Base-by-base conservation (phyloP, 257 asterid species). In the Echites panduratus region DNA sequence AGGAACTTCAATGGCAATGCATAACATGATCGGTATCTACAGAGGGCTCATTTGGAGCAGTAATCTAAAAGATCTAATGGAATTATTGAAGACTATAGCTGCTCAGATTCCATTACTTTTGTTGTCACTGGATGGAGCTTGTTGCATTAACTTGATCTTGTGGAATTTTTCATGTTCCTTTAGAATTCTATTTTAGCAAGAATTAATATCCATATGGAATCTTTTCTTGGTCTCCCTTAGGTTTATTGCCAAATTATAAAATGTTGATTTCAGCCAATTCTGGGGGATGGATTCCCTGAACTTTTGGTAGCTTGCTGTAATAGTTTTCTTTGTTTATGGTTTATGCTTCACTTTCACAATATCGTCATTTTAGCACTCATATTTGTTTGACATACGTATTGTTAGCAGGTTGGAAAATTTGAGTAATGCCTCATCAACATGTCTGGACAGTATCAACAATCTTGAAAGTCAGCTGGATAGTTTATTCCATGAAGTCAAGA, bases 401-500 rank as follows among this genome's bases (percentile, higher is more conserved):
- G 52, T 76, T 57, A 47, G 20, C 52, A 82, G 85, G 70, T 70
- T 78, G 17, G 72, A 68, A 59, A 61, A 73, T 78, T 56, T 79
- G 41, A 75, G 70, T 74, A 84, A 85, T 22, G 49, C 80, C 78
- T 73, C 58, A 47, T 19, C 66, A 65, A 71, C 71, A 73, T 58
- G 71, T 45, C 29, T 58, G 70, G 85, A 83, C 76, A 70, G 81
- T 70, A 77, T 81, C 61, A 68, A 70, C 62, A 86, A 83, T 68
- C 89, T 91, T 49, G 89, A 89, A 81, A 84, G 73, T 41, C 89
- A 91, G 80, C 87, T 94, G 84, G 84, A 85, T 80, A 85, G 82
- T 75, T 83, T 94, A 58, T 84, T 94, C 84, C 66, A 69, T 79
- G 91, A 88, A 83, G 91, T 94, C 65, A 90, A 82, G 86, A 72